Percentiles rank a stretch among this genome's conserved stretches.
Conservation (phyloP, 352 stramenopile species). For the Pythium rishiriense region DNA sequence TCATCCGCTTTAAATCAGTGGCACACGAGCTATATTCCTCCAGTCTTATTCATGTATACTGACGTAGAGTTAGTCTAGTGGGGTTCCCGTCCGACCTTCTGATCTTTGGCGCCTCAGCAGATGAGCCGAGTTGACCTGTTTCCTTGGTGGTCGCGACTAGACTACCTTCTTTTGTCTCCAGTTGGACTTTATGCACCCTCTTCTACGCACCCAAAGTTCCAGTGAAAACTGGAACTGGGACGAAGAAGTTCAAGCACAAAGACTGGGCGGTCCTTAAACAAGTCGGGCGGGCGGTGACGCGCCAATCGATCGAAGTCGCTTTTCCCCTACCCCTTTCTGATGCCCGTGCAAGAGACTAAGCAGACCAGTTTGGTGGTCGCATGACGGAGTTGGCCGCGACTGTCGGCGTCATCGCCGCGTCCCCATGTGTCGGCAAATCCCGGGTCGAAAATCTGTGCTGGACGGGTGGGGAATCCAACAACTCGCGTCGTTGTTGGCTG, state of each 20-base stretch:
- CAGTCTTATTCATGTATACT: too few species aligned
- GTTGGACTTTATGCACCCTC: background rate
- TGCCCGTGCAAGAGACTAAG: conserved; percentile 4
- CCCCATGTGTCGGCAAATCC: too few species aligned
- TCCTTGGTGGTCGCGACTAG: background rate
- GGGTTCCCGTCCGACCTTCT: background rate
- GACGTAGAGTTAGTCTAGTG: background rate
- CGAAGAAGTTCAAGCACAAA: conserved; percentile 9
- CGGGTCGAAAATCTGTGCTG: too few species aligned
- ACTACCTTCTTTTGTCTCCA: too few species aligned
- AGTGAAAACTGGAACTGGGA: background rate
- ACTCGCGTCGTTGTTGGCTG: too few species aligned
- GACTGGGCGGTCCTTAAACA: background rate
- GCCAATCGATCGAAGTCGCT: too few species aligned
- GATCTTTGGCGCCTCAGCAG: background rate
- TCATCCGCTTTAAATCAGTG: background rate
- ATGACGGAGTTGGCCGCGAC: background rate
- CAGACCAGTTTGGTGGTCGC: conserved; percentile 21
- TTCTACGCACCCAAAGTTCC: background rate
- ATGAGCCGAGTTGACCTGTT: background rate
- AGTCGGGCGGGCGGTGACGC: too few species aligned
- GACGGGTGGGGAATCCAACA: too few species aligned
- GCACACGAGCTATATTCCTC: background rate
- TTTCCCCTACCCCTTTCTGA: conserved; percentile 7
- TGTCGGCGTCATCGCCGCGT: conserved; percentile 14